Conservation (phyloP, 2,329 filamentous ascomycete genomes). For the Scedosporium boydii region DNA sequence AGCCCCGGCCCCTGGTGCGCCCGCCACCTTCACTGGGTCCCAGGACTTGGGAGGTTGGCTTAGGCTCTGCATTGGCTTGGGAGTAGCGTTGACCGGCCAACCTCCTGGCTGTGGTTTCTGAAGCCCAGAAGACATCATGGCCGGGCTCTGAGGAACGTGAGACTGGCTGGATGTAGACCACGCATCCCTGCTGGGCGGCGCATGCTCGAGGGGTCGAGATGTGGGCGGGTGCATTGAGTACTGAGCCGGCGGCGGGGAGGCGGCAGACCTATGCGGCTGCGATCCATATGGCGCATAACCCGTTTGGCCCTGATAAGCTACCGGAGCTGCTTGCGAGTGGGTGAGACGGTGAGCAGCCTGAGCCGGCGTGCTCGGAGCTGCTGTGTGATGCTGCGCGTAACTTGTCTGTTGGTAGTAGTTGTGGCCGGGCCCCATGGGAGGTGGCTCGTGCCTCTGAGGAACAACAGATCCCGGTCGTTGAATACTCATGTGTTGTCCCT, state of each 20-base stretch:
- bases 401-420: slow-evolving; percentile 39
- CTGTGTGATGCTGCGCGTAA: slow-evolving; percentile 24
- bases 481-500: slow-evolving; percentile 34
- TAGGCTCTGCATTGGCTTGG: slow-evolving; percentile 19
- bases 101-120: slow-evolving; percentile 16
- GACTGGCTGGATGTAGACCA: slow-evolving; percentile 20
- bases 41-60: slow-evolving; percentile 12
- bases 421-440: slow-evolving; percentile 24
- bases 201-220: slow-evolving; percentile 32
- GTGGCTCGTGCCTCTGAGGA: slow-evolving; percentile 27
- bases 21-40: neutral
- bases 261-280: slow-evolving; percentile 27
- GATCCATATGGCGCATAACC: slow-evolving; percentile 32
- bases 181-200: slow-evolving; percentile 25
- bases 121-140: slow-evolving; percentile 9
- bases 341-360: slow-evolving; percentile 38
- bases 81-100: slow-evolving; percentile 26
- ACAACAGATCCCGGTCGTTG: slow-evolving; percentile 32
- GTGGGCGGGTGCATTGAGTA: slow-evolving; percentile 38
- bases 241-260: slow-evolving; percentile 45
- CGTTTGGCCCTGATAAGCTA: slow-evolving; percentile 32
- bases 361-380: slow-evolving; percentile 30
- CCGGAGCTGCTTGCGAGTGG: slow-evolving; percentile 21
- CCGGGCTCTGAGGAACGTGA: slow-evolving; percentile 15
- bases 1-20: neutral